Evolutionary conservation across 331 rosid genomes (phyloP).

Genomic region (Quercus tomentella): DNA sequence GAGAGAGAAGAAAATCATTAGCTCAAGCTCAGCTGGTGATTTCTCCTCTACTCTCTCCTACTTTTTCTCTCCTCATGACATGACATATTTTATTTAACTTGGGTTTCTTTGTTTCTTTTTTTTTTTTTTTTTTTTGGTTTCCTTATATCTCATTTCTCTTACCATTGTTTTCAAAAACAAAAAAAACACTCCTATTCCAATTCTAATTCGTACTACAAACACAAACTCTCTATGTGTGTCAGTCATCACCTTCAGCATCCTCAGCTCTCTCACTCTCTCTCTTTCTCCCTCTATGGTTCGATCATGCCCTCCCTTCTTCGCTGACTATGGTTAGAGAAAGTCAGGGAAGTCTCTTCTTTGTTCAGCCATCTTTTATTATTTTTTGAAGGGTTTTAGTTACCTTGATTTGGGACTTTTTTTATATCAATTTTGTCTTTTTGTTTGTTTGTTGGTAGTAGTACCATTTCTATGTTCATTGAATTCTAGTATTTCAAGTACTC

Average conservation of each 20-base stretch:
- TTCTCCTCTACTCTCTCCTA: conserved; percentile 16
- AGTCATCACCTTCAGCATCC: background rate
- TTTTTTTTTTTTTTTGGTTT: background rate
- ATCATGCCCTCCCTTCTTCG: background rate
- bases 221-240: background rate
- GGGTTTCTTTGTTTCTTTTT: background rate
- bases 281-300: conserved; percentile 11
- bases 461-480: background rate
- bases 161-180: too few species aligned
- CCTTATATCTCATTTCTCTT: background rate
- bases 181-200: background rate
- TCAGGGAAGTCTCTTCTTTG: background rate
- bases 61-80: conserved; percentile 2
- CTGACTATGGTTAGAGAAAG: background rate
- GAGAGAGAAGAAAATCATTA: too few species aligned
- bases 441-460: background rate
- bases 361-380: background rate
- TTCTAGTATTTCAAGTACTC: background rate
- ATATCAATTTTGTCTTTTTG: background rate
- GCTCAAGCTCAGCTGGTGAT: background rate
- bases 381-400: background rate
- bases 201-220: background rate
- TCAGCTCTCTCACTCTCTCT: background rate
- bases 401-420: background rate
- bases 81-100: background rate